These are phyloP conservation scores for Cryptosporidium xiaoi DNA, from an alignment of 169 alveolate genomes.

Conservation along the genomic window DNA sequence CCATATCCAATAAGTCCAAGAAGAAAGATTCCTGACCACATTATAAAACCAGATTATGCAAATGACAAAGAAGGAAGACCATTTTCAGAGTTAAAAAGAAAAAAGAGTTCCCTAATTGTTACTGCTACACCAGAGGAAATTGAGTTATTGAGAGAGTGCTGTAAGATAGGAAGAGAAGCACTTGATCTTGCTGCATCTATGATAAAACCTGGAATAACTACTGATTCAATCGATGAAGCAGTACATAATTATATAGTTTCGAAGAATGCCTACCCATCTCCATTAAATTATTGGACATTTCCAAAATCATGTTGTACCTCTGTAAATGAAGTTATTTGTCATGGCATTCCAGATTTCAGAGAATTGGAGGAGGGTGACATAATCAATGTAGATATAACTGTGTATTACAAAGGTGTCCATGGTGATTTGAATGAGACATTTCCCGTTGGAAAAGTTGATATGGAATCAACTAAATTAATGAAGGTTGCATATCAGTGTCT, in stretches of 20 bases:
- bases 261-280: conserved; percentile 97
- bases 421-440: conserved; percentile 97
- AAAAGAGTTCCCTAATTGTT: conserved; percentile 82
- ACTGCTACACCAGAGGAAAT: conserved; percentile 88
- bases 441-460: conserved; percentile 94
- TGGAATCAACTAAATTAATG: conserved; percentile 89
- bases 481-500: conserved; percentile 89
- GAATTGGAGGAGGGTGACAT: conserved; percentile 92
- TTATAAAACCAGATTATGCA: conserved; percentile 96
- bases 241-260: conserved; percentile 93
- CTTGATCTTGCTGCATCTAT: conserved; percentile 93
- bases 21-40: conserved; percentile 92
- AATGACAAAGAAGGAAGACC: conserved; percentile 88
- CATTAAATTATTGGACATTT: conserved; percentile 95
- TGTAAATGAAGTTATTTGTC: conserved; percentile 98
- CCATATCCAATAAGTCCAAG: conserved; percentile 91
- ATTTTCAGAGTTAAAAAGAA: conserved; percentile 85
- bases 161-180: conserved; percentile 92
- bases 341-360: conserved; percentile 97
- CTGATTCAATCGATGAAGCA: conserved; percentile 94
- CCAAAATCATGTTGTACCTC: conserved; percentile 98
- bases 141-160: conserved; percentile 84
- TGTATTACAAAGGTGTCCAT: conserved; percentile 94
- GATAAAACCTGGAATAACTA: conserved; percentile 94
- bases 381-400: conserved; percentile 94